Evolutionary conservation across 129 eudicot genomes (phyloP).

Genomic region (Arctium minus): DNA sequence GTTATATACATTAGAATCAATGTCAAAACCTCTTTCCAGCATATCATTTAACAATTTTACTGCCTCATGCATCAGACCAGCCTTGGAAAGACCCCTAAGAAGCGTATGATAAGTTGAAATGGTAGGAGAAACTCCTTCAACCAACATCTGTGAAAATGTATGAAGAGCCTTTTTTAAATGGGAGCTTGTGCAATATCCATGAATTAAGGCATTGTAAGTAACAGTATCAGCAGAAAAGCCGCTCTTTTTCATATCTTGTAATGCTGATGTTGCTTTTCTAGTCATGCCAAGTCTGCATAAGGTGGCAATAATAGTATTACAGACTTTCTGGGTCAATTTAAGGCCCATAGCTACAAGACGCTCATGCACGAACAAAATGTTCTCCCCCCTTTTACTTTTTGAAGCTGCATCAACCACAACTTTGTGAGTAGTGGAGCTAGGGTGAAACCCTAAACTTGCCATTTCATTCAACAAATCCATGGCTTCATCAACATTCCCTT

Average conservation of each 20-base stretch:
- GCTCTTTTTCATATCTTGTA: constrained; percentile 54
- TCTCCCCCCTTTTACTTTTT: constrained; percentile 52
- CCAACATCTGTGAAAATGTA: constrained; percentile 58
- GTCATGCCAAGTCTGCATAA: constrained; percentile 92
- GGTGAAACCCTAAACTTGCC: constrained; percentile 44
- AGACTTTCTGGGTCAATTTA: constrained; percentile 44
- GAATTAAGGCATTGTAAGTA: constrained; percentile 74
- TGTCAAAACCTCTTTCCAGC: constrained; percentile 54
- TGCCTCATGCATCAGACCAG: constrained; percentile 52
- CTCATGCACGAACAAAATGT: constrained; percentile 52
- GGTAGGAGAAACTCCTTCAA: constrained; percentile 62
- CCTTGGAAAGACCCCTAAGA: constrained; percentile 51
- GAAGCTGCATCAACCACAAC: constrained; percentile 64
- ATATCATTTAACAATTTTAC: constrained; percentile 48
- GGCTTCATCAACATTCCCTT: constrained; percentile 53
- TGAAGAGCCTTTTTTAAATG: constrained; percentile 57
- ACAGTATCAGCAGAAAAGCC: constrained; percentile 64
- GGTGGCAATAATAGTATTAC: constrained; percentile 51
- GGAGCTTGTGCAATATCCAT: constrained; percentile 68
- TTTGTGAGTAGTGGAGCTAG: constrained; percentile 50
- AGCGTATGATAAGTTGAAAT: constrained; percentile 74
- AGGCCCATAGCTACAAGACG: constrained; percentile 77
- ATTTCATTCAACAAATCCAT: constrained; percentile 60
- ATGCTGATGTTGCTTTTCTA: constrained; percentile 53
- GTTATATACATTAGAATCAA: constrained; percentile 58